phyloP scores from a whole-genome alignment of 2,329 filamentous ascomycete species.

The Diaporthe ampelina region DNA sequence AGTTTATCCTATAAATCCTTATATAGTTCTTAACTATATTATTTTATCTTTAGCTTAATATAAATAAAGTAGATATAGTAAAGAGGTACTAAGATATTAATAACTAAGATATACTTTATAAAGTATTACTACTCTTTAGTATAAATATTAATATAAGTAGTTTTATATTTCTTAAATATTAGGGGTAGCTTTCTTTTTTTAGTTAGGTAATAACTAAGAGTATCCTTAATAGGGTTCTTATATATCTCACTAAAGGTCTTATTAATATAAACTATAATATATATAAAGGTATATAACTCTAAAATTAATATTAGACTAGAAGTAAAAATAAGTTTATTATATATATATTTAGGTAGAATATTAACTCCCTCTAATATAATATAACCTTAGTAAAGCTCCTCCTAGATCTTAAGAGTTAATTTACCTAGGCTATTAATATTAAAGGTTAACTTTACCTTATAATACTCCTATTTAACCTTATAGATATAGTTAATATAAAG shows the following conservation, averaged over 20 bases:
- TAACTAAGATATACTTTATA: neutral
- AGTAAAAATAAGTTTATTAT: neutral
- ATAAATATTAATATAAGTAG: neutral
- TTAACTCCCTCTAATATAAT: neutral
- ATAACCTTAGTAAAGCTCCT: neutral
- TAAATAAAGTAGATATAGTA: neutral
- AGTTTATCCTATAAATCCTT: neutral
- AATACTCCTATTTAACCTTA: neutral
- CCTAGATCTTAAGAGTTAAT: neutral
- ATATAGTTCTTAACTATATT: neutral
- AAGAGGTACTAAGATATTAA: neutral
- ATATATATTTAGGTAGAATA: neutral
- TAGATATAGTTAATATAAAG: neutral
- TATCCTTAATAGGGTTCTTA: neutral
- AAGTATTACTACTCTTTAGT: neutral
- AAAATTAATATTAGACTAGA: neutral
- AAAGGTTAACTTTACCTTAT: neutral
- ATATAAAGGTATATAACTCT: neutral
- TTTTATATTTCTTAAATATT: neutral
- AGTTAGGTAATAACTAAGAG: neutral
- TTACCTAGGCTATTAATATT: neutral
- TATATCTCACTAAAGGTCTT: neutral
- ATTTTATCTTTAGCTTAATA: neutral
- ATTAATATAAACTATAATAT: neutral
- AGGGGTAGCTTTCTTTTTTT: neutral